Evolutionary conservation across 1,139 yeast genomes (phyloP), one percentile per base, ranked within the genome.

Genomic region (Sugiyamaella xylanicola): DNA sequence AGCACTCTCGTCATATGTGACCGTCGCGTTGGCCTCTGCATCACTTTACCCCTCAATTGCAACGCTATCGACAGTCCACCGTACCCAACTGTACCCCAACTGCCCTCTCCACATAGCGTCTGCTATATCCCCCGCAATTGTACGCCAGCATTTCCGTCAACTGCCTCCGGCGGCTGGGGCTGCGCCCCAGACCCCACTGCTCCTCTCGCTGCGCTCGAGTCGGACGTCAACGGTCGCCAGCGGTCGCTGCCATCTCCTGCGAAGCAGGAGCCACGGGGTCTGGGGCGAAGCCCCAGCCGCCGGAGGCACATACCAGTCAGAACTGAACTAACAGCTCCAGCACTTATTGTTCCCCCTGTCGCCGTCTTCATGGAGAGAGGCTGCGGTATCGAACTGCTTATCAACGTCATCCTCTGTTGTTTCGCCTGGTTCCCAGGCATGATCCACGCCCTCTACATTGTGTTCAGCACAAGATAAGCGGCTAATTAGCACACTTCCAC

Each of bases 341-440:
- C 91, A 27, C 67, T 85, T 65, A 71, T 86, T 63, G 74, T 86
- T 60, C 92, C 92, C 51, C 92, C 92, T 55, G 72, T 86, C 60
- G 92, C 91, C 60, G 93, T 86, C 16, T 84, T 85, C 72, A 70
- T 85, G 61, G 90, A 86, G 73, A 75, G 78, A 63, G 93, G 92
- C 39, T 82, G 87, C 68, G 72, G 78, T 20, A 68, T 74, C 16
- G 76, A 85, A 36, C 74, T 86, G 53, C 73, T 84, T 54, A 75
- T 86, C 68, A 84, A 84, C 72, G 74, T 85, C 57, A 59, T 84
- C 56, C 78, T 86, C 70, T 82, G 87, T 46, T 70, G 81, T 54
- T 75, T 85, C 58, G 91, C 88, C 55, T 85, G 79, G 72, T 81
- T 71, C 85, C 90, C 61, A 48, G 70, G 66, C 52, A 44, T 44